Percentiles rank a stretch among this genome's conserved stretches.
These are phyloP conservation scores for Jacaranda copaia DNA, from an alignment of 257 asterid genomes.

Conservation along the genomic window DNA sequence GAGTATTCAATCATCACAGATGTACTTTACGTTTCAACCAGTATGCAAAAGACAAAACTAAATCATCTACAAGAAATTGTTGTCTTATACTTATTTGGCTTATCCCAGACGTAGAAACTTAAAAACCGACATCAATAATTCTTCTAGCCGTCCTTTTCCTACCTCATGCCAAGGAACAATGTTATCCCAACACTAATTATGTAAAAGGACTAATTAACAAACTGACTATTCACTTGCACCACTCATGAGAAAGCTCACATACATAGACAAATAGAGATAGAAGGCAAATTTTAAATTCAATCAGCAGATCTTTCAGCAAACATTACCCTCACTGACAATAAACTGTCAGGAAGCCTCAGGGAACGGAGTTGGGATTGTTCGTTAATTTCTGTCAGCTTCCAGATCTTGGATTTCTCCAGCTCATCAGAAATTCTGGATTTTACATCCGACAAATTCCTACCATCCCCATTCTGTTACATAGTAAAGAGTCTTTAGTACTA, in stretches of 20 bases:
- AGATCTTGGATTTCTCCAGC: constrained; percentile 57
- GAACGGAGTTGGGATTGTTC: constrained; percentile 65
- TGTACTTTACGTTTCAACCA: no score
- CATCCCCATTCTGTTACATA: constrained; percentile 55
- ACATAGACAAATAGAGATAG: background rate
- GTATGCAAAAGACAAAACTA: background rate
- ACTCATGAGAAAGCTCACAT: background rate
- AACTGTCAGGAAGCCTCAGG: constrained; percentile 63
- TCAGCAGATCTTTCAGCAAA: background rate
- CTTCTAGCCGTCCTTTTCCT: background rate
- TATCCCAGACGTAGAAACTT: background rate
- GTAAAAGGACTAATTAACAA: background rate
- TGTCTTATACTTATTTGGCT: background rate
- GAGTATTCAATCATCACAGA: no score
- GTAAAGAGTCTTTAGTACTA: constrained; percentile 23
- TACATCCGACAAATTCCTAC: constrained; percentile 49
- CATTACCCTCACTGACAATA: constrained; percentile 58
- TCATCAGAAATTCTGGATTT: constrained; percentile 58
- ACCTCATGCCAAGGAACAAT: background rate
- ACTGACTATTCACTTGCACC: background rate
- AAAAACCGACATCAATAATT: no score
- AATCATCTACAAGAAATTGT: background rate
- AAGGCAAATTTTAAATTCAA: constrained; percentile 6
- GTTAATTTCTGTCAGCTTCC: constrained; percentile 62
- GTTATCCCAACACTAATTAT: background rate